These are phyloP conservation scores for Strobilomyces confusus DNA, from an alignment of 768 basidiomycete genomes.

Conservation along the genomic window DNA sequence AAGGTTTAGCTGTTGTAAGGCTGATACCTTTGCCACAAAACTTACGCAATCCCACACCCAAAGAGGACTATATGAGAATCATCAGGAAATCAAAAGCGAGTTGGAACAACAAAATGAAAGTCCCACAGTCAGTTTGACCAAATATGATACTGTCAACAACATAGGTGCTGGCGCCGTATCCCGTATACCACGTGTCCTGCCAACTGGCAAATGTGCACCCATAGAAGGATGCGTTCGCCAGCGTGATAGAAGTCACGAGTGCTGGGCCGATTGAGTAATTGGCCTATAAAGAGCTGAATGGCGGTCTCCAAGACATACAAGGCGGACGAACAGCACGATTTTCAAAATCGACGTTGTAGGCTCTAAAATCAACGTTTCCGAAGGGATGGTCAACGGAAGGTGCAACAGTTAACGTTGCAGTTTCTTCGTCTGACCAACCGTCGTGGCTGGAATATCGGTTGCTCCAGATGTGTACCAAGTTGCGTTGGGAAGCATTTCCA, in stretches of 20 bases:
- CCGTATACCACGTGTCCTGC: conserved; percentile 55
- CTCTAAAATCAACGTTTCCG: conserved; percentile 56
- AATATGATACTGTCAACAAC: conserved; percentile 59
- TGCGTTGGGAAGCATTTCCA: conserved; percentile 42
- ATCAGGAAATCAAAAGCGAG: background rate
- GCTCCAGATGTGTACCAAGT: conserved; percentile 53
- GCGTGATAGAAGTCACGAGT: conserved; percentile 56
- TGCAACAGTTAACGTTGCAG: conserved; percentile 54
- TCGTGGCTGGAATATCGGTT: conserved; percentile 37
- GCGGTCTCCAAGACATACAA: background rate
- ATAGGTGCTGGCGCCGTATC: conserved; percentile 54
- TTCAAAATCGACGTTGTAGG: conserved; percentile 64
- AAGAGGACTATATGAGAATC: conserved; percentile 8
- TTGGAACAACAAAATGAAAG: background rate
- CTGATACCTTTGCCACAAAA: background rate
- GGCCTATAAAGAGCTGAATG: conserved; percentile 30
- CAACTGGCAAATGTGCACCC: conserved; percentile 13
- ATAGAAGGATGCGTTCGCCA: conserved; percentile 61
- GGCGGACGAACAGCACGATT: conserved; percentile 52
- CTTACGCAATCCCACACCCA: conserved; percentile 11
- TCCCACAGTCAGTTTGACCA: conserved; percentile 61
- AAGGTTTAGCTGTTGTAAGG: background rate
- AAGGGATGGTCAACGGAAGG: conserved; percentile 47
- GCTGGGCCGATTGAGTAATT: conserved; percentile 60
- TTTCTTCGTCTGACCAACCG: conserved; percentile 51